Percentiles rank a stretch among this genome's conserved stretches.
phyloP scores from a whole-genome alignment of 345 rosid species.

The Sisymbrium irio region DNA sequence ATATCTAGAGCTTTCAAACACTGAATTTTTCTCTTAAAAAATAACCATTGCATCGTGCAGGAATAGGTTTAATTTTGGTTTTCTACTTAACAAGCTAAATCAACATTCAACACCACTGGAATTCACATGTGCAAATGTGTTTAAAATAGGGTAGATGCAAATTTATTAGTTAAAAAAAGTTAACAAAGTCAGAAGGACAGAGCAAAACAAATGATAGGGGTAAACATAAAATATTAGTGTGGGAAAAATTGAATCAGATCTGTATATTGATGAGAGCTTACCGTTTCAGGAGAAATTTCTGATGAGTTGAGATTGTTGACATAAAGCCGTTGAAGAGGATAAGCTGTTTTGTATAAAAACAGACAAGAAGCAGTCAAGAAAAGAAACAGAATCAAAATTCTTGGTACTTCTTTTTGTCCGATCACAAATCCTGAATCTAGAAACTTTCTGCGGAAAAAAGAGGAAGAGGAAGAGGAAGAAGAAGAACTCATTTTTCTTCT shows the following conservation, averaged over 20 bases:
- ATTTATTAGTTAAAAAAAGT: not conserved
- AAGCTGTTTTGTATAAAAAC: slow-evolving; percentile 30
- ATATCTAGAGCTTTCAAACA: no score
- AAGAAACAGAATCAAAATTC: slow-evolving; percentile 30
- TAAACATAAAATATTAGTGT: no score
- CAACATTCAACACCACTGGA: not conserved
- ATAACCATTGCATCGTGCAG: no score
- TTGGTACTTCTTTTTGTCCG: slow-evolving; percentile 20
- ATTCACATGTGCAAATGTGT: not conserved
- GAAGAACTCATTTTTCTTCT: slow-evolving; percentile 6
- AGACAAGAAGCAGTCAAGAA: slow-evolving; percentile 32
- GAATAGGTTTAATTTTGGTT: no score
- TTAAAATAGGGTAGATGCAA: not conserved
- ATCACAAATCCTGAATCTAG: slow-evolving; percentile 12
- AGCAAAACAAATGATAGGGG: not conserved
- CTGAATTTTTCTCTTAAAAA: no score
- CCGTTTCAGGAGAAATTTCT: slow-evolving; percentile 11
- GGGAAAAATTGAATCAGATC: not conserved
- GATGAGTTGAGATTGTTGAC: slow-evolving; percentile 9
- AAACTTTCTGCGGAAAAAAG: slow-evolving; percentile 14
- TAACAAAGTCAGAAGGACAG: not conserved
- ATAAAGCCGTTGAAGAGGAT: slow-evolving; percentile 26
- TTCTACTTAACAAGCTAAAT: not conserved
- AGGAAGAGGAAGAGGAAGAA: slow-evolving; percentile 22
- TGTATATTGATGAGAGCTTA: slow-evolving; percentile 5